Evolutionary conservation across 1,139 yeast genomes (phyloP).

Genomic region (Suhomyces terraborum): DNA sequence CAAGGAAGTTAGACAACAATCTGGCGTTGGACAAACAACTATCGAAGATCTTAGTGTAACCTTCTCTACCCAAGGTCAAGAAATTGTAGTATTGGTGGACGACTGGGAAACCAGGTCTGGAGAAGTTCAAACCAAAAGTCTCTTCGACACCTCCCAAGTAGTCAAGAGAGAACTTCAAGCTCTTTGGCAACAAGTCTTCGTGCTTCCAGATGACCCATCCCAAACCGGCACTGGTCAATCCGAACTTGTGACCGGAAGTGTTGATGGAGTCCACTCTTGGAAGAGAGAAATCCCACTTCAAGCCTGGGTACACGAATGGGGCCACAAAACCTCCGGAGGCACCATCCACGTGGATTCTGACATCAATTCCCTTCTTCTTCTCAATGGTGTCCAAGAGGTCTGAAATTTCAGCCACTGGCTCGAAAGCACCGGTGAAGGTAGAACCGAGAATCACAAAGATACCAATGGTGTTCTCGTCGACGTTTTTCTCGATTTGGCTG

Average conservation of each 20-base stretch:
- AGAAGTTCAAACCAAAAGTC: slow-evolving; percentile 82
- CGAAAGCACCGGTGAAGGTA: slow-evolving; percentile 92
- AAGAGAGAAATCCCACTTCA: slow-evolving; percentile 80
- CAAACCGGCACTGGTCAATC: slow-evolving; percentile 84
- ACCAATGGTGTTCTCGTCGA: slow-evolving; percentile 93
- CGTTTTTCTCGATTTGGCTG: slow-evolving; percentile 55
- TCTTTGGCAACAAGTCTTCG: slow-evolving; percentile 62
- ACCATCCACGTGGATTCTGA: slow-evolving; percentile 91
- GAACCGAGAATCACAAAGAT: slow-evolving; percentile 87
- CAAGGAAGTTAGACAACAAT: slow-evolving; percentile 63
- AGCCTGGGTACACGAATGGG: slow-evolving; percentile 74
- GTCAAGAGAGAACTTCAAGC: slow-evolving; percentile 73
- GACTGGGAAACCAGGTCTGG: slow-evolving; percentile 91
- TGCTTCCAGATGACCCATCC: slow-evolving; percentile 93
- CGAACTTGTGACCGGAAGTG: slow-evolving; percentile 94
- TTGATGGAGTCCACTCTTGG: slow-evolving; percentile 81
- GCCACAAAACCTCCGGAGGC: slow-evolving; percentile 91
- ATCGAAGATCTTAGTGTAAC: slow-evolving; percentile 65
- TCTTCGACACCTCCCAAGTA: slow-evolving; percentile 90
- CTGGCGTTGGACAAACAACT: slow-evolving; percentile 71
- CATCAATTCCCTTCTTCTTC: slow-evolving; percentile 62
- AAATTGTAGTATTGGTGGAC: slow-evolving; percentile 85
- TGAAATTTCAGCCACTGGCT: slow-evolving; percentile 65
- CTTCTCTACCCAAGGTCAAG: slow-evolving; percentile 67
- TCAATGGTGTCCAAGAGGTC: slow-evolving; percentile 67